These are phyloP conservation scores for Phytophthora tentaculata DNA, from an alignment of 352 stramenopile species.

Conservation along the genomic window DNA sequence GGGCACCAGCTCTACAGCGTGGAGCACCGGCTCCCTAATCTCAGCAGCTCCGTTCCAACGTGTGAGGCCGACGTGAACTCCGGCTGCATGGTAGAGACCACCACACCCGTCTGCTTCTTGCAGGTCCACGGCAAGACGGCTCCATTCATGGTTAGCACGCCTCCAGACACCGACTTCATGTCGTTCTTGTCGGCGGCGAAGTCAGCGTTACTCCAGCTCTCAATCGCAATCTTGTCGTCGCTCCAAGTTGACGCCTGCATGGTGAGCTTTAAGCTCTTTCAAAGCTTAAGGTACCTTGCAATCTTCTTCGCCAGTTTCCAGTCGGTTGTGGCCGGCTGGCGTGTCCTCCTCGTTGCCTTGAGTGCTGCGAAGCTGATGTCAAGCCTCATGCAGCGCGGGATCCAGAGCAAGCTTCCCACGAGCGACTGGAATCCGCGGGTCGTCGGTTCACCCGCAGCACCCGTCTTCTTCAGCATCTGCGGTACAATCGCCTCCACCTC, in stretches of 20 bases:
- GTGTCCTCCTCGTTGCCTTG: too few species aligned
- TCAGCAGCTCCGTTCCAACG: conserved; percentile 1
- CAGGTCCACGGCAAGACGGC: conserved; percentile 5
- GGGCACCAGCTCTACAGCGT: neutral
- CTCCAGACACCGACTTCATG: neutral
- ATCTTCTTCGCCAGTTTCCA: too few species aligned
- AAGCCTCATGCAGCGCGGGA: conserved; percentile 35
- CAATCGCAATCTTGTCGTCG: neutral
- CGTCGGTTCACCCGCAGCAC: conserved; percentile 9
- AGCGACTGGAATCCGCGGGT: conserved; percentile 38
- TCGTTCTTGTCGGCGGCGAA: conserved; percentile 5
- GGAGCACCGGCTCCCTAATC: neutral
- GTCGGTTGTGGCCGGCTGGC: too few species aligned
- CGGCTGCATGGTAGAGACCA: too few species aligned
- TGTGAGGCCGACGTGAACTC: conserved; percentile 9
- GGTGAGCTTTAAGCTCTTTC: neutral
- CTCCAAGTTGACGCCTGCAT: neutral
- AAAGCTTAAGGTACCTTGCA: neutral
- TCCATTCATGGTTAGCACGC: conserved; percentile 5
- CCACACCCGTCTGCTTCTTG: conserved; percentile 4
- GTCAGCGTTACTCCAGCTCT: conserved; percentile 5
- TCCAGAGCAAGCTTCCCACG: conserved; percentile 37
- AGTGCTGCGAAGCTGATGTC: too few species aligned
- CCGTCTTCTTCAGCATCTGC: neutral
- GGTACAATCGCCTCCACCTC: neutral